A percentile compares a stretch with the other conserved stretches of the same genome.
Evolutionary conservation across 768 basidiomycete genomes (phyloP).

Genomic region (Pholiota conissans): DNA sequence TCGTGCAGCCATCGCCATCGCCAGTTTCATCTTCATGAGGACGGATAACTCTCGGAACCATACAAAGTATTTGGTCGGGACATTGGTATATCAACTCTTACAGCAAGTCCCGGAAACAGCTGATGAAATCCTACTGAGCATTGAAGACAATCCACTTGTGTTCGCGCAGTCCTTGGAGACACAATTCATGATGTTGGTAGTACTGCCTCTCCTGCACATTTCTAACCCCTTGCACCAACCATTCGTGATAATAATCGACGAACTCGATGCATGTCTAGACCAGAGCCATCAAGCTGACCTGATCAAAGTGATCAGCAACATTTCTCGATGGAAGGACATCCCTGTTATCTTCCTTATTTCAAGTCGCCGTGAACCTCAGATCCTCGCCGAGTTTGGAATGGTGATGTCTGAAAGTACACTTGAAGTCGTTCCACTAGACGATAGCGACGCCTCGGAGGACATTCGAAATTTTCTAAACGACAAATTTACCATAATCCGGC

Average conservation of each 20-base stretch:
- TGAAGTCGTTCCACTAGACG: neutral
- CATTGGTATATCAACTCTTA: neutral
- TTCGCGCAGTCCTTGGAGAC: neutral
- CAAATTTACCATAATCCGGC: neutral
- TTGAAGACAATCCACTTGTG: neutral
- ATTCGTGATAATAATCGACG: neutral
- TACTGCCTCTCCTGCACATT: neutral
- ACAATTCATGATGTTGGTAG: neutral
- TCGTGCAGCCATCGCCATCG: neutral
- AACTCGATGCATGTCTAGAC: neutral
- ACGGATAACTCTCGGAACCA: neutral
- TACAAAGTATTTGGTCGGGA: neutral
- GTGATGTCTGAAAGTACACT: too few species aligned
- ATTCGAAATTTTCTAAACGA: neutral
- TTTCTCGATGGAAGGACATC: neutral
- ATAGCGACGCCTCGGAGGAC: neutral
- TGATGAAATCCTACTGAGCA: neutral
- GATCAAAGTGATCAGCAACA: neutral
- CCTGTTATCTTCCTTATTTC: neutral
- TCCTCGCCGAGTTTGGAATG: neutral
- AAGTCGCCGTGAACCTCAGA: neutral
- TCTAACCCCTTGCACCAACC: neutral
- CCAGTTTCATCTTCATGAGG: neutral
- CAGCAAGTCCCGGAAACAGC: neutral
- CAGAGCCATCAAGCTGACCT: neutral